Percentiles rank a stretch among this genome's conserved stretches.
Evolutionary conservation across 805 yeast genomes (phyloP).

Genomic region (Ogataea pignaliae): DNA sequence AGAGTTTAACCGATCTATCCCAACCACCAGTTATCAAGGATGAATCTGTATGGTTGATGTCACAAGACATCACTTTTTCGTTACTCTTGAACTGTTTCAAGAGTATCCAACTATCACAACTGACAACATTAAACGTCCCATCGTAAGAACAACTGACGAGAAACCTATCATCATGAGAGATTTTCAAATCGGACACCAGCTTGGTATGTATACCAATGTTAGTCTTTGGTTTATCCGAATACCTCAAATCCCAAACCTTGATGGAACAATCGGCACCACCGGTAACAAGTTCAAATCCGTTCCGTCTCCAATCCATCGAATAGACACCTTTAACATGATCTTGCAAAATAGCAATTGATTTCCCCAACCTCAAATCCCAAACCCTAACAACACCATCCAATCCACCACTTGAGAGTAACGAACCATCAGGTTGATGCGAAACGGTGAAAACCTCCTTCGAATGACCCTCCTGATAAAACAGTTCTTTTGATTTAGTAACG

Average conservation of each 20-base stretch:
- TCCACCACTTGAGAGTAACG: conserved; percentile 73
- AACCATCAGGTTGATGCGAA: conserved; percentile 71
- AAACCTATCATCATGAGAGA: conserved; percentile 39
- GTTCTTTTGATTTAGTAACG: conserved; percentile 39
- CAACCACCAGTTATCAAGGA: conserved; percentile 66
- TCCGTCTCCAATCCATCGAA: conserved; percentile 66
- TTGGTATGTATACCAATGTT: conserved; percentile 70
- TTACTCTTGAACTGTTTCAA: conserved; percentile 49
- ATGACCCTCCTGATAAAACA: conserved; percentile 83
- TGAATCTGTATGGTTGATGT: conserved; percentile 40
- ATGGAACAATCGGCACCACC: conserved; percentile 81
- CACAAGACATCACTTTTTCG: conserved; percentile 73
- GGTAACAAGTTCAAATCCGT: conserved; percentile 72
- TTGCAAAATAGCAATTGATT: conserved; percentile 47
- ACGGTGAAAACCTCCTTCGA: conserved; percentile 62
- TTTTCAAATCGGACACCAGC: conserved; percentile 61
- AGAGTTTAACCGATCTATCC: conserved; percentile 72
- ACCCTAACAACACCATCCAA: conserved; percentile 65
- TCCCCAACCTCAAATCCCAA: conserved; percentile 88
- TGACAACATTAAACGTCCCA: conserved; percentile 56
- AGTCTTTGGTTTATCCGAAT: conserved; percentile 31
- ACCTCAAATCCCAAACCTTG: conserved; percentile 83
- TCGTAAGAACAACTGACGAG: conserved; percentile 70
- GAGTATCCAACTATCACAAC: conserved; percentile 66
- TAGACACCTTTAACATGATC: conserved; percentile 75